Evolutionary conservation across 2,329 filamentous ascomycete genomes (phyloP).

Genomic region (Alternaria triticimaculans): DNA sequence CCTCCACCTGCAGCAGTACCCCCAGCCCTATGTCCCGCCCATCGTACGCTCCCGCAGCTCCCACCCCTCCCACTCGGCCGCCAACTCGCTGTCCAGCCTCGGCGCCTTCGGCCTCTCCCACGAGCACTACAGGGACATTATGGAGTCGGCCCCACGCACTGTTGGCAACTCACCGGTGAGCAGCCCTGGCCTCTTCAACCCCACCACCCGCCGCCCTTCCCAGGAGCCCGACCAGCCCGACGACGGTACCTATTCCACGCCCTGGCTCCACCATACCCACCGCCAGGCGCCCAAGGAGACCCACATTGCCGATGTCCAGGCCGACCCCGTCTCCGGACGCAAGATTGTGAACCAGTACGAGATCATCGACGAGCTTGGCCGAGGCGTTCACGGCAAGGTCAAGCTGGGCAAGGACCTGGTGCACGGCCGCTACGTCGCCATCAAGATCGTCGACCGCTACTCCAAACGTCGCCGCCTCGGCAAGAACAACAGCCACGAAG

Average conservation of each 20-base stretch:
- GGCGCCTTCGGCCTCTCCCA: constrained; percentile 49
- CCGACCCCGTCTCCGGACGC: constrained; percentile 85
- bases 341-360: constrained; percentile 99
- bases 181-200: constrained; percentile 57
- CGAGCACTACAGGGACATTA: constrained; percentile 41
- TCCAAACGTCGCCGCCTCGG: constrained; percentile 94
- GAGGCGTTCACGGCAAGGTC: constrained; percentile 96
- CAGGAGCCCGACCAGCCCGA: constrained; percentile 37
- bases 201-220: constrained; percentile 37
- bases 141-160: constrained; percentile 51
- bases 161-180: constrained; percentile 55
- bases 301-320: constrained; percentile 88
- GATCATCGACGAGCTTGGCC: constrained; percentile 93
- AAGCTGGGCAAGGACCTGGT: constrained; percentile 86
- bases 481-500: constrained; percentile 70
- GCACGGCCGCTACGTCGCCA: constrained; percentile 82
- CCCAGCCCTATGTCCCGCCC: constrained; percentile 44
- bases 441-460: constrained; percentile 97
- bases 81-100: constrained; percentile 49
- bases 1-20: constrained; percentile 55
- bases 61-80: constrained; percentile 50
- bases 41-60: constrained; percentile 51
- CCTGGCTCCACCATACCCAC: constrained; percentile 58
- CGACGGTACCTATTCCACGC: constrained; percentile 56
- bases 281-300: constrained; percentile 66